phyloP scores from a whole-genome alignment of 129 eudicot species.

The Escallonia rubra region DNA sequence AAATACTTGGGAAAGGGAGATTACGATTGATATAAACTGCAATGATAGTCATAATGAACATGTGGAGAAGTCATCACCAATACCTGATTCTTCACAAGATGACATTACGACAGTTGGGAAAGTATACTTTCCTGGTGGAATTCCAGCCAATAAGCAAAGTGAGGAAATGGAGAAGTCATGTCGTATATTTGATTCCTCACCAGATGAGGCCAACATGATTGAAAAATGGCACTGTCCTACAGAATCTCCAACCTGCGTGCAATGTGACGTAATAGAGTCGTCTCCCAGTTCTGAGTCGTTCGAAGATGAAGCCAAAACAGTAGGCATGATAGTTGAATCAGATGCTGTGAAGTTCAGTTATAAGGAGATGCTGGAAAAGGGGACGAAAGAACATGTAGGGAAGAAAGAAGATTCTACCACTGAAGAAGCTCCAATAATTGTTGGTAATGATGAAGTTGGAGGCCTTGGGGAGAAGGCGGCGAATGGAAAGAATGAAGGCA shows the following conservation, averaged over 20 bases:
- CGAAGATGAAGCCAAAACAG: slow-evolving; percentile 2
- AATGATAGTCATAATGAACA: not conserved
- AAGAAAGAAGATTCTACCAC: not conserved
- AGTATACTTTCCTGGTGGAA: not conserved
- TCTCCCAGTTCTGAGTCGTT: no score
- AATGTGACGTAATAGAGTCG: no score
- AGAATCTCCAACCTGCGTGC: not conserved
- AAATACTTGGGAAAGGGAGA: slow-evolving; percentile 37
- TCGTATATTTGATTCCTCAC: slow-evolving; percentile 4
- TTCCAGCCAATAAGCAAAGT: not conserved
- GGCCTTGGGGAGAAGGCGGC: not conserved
- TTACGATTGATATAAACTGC: slow-evolving; percentile 39
- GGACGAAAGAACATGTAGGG: slow-evolving; percentile 7
- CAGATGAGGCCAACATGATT: not conserved
- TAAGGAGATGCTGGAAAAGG: slow-evolving; percentile 24
- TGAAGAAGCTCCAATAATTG: not conserved
- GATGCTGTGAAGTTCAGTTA: slow-evolving; percentile 18
- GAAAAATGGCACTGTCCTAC: not conserved
- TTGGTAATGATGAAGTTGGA: not conserved
- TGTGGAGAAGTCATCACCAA: no score
- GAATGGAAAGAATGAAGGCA: not conserved
- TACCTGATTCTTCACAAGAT: not conserved
- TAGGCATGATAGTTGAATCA: not conserved
- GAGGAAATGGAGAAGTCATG: slow-evolving; percentile 5
- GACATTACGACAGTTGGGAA: not conserved